Evolutionary conservation across 1,284 basidiomycete genomes (phyloP), one percentile per base, ranked within the genome.

Genomic region (Pyrrhoderma noxium): DNA sequence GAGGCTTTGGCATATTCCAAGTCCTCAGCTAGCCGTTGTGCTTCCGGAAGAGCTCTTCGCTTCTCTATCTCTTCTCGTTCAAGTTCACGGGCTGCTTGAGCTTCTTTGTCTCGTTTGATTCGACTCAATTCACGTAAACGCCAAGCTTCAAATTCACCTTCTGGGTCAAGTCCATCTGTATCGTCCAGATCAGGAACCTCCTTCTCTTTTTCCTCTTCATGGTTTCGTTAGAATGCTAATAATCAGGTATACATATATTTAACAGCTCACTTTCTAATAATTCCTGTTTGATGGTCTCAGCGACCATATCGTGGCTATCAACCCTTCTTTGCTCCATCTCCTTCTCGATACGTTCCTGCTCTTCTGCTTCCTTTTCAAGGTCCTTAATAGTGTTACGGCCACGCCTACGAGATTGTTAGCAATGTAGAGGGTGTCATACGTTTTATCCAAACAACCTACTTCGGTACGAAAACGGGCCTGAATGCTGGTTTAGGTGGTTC

Each of bases 141-240:
- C 96, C 96, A 99, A 1, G 88, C 90, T 61, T 95, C 91, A 59
- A 99, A 99, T 67, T 99, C 96, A 45, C 69, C 85, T 21, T 80
- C 78, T 1, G 93, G 90, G 62, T 99, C 94, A 44, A 94, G 64
- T 1, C 89, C 94, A 63, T 99, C 96, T 1, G 91, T 89, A 66
- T 99, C 96, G 69, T 98, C 94, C 0, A 99, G 77, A 55, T 97
- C 93, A 1, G 88, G 86, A 25, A 87, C 72, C 13, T 85, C 66
- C 16, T 87, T 86, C 51, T 89, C 83, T 58, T 89, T 87, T 67
- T 94, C 88, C 76, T 90, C 91, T 95, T 63, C 22, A 52, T 34
- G 14, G 48, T 37, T 23, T 53, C 19, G 52, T 53, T 19, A 52
- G 22, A 41, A 19, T 16, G 27, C 27, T 11, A 5, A 31, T 3